Conservation (phyloP, 192 early-diverging fungal genomes). For the Linnemannia zychae region DNA sequence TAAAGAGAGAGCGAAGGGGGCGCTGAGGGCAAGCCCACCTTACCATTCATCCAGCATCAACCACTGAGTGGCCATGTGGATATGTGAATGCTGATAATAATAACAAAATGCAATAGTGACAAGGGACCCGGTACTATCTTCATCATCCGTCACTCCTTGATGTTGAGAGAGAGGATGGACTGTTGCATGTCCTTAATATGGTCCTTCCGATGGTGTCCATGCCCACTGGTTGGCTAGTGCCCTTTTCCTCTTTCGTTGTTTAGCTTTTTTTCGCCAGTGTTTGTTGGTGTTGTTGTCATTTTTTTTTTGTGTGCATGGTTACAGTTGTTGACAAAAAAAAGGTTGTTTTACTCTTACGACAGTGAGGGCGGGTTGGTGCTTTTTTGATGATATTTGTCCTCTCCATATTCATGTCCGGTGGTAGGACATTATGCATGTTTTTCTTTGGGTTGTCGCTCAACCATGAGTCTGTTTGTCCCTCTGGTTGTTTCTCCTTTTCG, state of each 20-base stretch:
- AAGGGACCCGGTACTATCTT: background rate
- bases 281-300: too few species aligned
- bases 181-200: background rate
- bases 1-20: background rate
- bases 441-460: background rate
- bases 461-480: background rate
- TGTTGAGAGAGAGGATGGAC: background rate
- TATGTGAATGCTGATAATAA: background rate
- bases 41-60: background rate
- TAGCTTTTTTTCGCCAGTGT: slow-evolving; percentile 85
- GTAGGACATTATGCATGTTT: background rate
- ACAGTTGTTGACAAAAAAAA: slow-evolving; percentile 69
- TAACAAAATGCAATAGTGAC: background rate
- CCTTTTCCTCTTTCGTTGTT: slow-evolving; percentile 75
- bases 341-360: slow-evolving; percentile 66
- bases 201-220: background rate
- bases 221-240: background rate
- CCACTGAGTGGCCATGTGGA: background rate
- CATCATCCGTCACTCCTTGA: background rate
- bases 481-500: background rate
- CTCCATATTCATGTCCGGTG: background rate
- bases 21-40: background rate
- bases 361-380: slow-evolving; percentile 26
- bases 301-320: slow-evolving; percentile 71
- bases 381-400: background rate